These are phyloP conservation scores for Jimgerdemannia lactiflua DNA, from an alignment of 192 early-diverging fungal genomes.

Conservation along the genomic window DNA sequence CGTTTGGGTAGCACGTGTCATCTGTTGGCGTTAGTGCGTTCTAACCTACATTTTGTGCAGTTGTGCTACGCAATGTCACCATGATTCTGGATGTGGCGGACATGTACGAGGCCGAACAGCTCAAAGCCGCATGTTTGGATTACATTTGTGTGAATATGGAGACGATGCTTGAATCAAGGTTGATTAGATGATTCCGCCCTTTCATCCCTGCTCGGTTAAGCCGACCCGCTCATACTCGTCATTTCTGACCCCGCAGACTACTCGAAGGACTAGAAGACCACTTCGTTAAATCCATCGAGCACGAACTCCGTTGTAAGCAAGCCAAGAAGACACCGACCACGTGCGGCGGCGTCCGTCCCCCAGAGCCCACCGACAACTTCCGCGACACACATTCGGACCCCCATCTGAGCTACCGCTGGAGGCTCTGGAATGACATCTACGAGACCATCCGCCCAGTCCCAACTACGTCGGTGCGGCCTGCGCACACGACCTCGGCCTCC, in stretches of 20 bases:
- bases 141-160: slow-evolving; percentile 48
- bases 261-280: slow-evolving; percentile 4
- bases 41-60: slow-evolving; percentile 7
- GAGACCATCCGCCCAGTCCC: background rate
- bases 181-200: background rate
- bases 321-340: background rate
- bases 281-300: slow-evolving; percentile 19
- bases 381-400: no score
- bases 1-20: no score
- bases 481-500: no score
- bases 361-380: background rate
- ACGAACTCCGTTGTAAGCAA: slow-evolving; percentile 19
- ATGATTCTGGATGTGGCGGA: slow-evolving; percentile 52
- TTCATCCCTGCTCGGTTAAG: no score
- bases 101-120: slow-evolving; percentile 39
- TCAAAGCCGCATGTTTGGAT: slow-evolving; percentile 52
- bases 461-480: no score
- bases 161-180: slow-evolving; percentile 37
- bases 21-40: background rate
- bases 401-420: no score
- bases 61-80: slow-evolving; percentile 49
- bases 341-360: background rate
- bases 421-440: background rate
- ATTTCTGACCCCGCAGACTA: background rate
- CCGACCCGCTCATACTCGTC: no score